A percentile compares a stretch with the other conserved stretches of the same genome.
phyloP scores from a whole-genome alignment of 352 stramenopile species.

The Phytopythium vexans region DNA sequence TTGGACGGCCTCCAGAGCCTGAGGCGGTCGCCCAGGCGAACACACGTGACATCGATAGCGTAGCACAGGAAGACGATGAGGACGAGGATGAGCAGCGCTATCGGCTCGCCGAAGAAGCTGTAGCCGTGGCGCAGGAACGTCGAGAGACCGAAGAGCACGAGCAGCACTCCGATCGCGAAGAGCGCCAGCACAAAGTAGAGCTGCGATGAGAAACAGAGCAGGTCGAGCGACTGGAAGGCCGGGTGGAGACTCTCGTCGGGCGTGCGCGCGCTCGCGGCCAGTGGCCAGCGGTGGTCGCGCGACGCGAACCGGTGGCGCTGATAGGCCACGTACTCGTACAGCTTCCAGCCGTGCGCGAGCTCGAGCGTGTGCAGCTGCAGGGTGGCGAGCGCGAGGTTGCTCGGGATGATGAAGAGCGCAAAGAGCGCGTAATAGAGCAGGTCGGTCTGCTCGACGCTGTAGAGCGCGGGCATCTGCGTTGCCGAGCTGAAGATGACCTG shows the following conservation, averaged over 20 bases:
- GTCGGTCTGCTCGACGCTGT: slow-evolving; percentile 92
- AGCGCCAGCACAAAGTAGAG: slow-evolving; percentile 90
- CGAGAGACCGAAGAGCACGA: slow-evolving; percentile 92
- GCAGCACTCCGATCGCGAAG: slow-evolving; percentile 83
- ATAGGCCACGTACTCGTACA: slow-evolving; percentile 97
- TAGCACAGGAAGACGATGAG: slow-evolving; percentile 80
- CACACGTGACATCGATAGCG: slow-evolving; percentile 49
- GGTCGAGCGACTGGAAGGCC: slow-evolving; percentile 91
- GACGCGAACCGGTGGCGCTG: slow-evolving; percentile 95
- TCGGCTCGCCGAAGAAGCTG: slow-evolving; percentile 91
- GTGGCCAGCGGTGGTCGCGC: slow-evolving; percentile 92
- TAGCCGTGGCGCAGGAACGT: slow-evolving; percentile 94
- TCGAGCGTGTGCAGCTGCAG: slow-evolving; percentile 96
- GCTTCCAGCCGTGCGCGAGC: slow-evolving; percentile 95
- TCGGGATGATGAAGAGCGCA: slow-evolving; percentile 94
- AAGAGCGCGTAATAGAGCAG: slow-evolving; percentile 96
- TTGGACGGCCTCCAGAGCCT: slow-evolving; percentile 92
- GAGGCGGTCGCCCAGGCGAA: slow-evolving; percentile 72
- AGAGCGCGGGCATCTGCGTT: slow-evolving; percentile 90
- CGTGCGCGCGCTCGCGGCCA: slow-evolving; percentile 57
- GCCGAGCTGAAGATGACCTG: slow-evolving; percentile 88
- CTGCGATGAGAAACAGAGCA: slow-evolving; percentile 95
- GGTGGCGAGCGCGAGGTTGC: slow-evolving; percentile 91
- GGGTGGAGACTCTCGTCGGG: slow-evolving; percentile 92
- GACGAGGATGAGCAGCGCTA: slow-evolving; percentile 88